Percentiles rank a stretch among this genome's conserved stretches.
phyloP scores from a whole-genome alignment of 108 stramenopile species.

The Seminavis robusta region DNA sequence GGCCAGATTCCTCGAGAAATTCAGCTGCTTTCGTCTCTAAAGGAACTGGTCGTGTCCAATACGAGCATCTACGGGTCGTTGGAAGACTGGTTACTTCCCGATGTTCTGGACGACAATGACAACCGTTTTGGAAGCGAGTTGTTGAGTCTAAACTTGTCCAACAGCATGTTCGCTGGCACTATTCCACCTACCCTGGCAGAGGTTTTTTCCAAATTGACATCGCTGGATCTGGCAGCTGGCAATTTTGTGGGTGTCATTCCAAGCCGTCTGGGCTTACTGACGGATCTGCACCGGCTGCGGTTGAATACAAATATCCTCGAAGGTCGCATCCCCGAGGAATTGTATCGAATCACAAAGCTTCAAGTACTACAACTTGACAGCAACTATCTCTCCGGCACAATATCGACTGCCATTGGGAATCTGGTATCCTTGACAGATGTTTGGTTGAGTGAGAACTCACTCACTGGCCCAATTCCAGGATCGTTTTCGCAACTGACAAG shows the following conservation, averaged over 20 bases:
- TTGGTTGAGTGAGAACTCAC: constrained; percentile 19
- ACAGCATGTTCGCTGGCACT: too few species aligned
- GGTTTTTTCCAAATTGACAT: constrained; percentile 12
- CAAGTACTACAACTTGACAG: constrained; percentile 17
- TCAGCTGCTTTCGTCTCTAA: too few species aligned
- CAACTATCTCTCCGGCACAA: constrained; percentile 26
- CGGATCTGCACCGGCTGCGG: constrained; percentile 9
- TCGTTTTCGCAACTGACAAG: too few species aligned
- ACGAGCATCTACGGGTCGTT: too few species aligned
- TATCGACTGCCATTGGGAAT: constrained; percentile 23
- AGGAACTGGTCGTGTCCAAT: too few species aligned
- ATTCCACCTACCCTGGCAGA: too few species aligned
- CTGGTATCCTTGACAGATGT: constrained; percentile 23
- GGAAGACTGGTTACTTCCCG: too few species aligned
- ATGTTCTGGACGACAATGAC: too few species aligned
- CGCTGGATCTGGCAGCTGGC: constrained; percentile 30
- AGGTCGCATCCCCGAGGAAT: constrained; percentile 22
- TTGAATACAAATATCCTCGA: constrained; percentile 25
- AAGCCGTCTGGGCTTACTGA: constrained; percentile 4
- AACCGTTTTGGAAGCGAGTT: too few species aligned
- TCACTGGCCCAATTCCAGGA: constrained; percentile 35
- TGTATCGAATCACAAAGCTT: constrained; percentile 12
- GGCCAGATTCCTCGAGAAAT: too few species aligned
- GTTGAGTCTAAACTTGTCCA: too few species aligned
- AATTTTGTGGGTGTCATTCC: constrained; percentile 22